phyloP scores from a whole-genome alignment of 371 early-diverging fungal species.

The Syncephalastrum contaminatum region DNA sequence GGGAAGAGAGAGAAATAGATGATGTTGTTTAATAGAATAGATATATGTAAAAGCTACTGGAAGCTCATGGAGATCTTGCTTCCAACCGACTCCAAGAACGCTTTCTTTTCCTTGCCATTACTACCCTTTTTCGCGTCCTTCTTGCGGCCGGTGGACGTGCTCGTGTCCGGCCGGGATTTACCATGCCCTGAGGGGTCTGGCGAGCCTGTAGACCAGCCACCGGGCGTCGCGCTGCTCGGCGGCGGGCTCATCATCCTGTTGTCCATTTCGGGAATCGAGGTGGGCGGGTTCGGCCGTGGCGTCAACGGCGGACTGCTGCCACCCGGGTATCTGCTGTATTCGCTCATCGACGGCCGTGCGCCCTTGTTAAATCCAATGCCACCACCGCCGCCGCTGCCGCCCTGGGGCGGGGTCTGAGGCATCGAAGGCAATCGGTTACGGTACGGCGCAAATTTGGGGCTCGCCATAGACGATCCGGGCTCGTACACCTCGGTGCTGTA shows the following conservation, averaged over 20 bases:
- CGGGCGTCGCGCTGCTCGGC: constrained; percentile 6
- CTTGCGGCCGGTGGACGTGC: constrained; percentile 4
- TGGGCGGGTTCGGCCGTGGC: background rate
- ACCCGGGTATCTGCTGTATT: too few species aligned
- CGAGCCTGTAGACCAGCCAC: constrained; percentile 9
- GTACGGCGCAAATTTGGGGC: too few species aligned
- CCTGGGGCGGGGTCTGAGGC: too few species aligned
- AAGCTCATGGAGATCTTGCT: constrained; percentile 33
- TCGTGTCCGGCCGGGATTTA: constrained; percentile 1
- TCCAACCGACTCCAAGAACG: constrained; percentile 38
- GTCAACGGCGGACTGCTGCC: too few species aligned
- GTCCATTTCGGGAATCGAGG: background rate
- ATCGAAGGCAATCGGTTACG: too few species aligned
- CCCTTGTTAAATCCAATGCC: too few species aligned
- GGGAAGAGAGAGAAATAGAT: too few species aligned
- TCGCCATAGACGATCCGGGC: too few species aligned
- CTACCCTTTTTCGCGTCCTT: constrained; percentile 25
- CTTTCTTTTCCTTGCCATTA: constrained; percentile 33
- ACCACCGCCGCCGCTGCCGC: too few species aligned
- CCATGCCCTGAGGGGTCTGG: too few species aligned
- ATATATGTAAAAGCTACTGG: constrained; percentile 5
- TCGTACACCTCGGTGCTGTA: too few species aligned
- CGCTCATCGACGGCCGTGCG: too few species aligned
- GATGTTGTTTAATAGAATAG: background rate
- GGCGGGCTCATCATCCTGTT: background rate